These are phyloP conservation scores for Verruconis gallopava DNA, from an alignment of 2,329 filamentous ascomycete species.

Conservation along the genomic window DNA sequence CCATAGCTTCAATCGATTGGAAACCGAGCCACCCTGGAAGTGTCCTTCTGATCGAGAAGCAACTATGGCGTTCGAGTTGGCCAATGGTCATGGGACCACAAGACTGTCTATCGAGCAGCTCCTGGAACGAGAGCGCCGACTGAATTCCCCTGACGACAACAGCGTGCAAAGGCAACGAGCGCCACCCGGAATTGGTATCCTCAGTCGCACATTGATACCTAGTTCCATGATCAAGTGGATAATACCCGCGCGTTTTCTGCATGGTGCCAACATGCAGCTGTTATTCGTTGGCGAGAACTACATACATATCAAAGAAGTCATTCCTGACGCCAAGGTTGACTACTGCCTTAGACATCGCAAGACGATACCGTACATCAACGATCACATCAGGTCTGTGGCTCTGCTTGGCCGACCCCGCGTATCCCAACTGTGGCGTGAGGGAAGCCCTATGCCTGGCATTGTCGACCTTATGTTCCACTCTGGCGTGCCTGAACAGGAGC, in stretches of 20 bases:
- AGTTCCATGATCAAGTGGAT: slow-evolving; percentile 68
- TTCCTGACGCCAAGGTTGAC: slow-evolving; percentile 43
- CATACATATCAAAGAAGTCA: slow-evolving; percentile 68
- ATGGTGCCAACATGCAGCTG: slow-evolving; percentile 60
- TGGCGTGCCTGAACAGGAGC: slow-evolving; percentile 18
- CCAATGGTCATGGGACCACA: no score
- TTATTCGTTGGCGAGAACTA: slow-evolving; percentile 75
- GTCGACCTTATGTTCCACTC: slow-evolving; percentile 19
- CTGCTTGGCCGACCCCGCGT: slow-evolving; percentile 46
- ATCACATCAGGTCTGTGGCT: slow-evolving; percentile 64
- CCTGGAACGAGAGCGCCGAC: background rate
- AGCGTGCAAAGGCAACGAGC: background rate
- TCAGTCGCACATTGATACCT: slow-evolving; percentile 65
- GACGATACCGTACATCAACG: slow-evolving; percentile 66
- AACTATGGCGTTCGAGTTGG: no score
- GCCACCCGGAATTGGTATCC: slow-evolving; percentile 43
- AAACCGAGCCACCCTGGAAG: no score
- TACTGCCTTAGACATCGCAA: slow-evolving; percentile 52
- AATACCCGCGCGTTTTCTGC: slow-evolving; percentile 65
- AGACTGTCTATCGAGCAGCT: slow-evolving; percentile 8
- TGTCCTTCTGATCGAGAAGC: no score
- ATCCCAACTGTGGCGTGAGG: background rate
- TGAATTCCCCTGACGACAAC: background rate
- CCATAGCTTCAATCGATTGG: no score
- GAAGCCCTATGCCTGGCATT: background rate